Conservation (phyloP, 768 basidiomycete genomes). For the Leucogyrophana mollusca region DNA sequence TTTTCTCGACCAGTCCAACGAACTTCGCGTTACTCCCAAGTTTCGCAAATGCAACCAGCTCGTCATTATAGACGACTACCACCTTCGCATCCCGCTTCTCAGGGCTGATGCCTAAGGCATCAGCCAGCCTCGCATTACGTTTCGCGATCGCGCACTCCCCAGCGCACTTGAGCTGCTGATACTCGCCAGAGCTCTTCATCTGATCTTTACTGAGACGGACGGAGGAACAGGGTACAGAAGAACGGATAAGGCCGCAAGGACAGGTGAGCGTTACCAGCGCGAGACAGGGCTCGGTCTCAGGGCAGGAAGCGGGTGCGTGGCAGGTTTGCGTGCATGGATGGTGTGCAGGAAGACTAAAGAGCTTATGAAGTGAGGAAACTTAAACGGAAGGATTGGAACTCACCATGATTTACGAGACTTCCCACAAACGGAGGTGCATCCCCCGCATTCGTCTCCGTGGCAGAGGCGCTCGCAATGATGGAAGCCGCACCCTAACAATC, state of each 20-base stretch:
- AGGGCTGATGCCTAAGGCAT: slow-evolving; percentile 82
- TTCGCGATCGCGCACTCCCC: slow-evolving; percentile 83
- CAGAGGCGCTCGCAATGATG: slow-evolving; percentile 85
- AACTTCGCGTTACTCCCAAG: slow-evolving; percentile 57
- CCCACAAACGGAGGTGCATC: slow-evolving; percentile 75
- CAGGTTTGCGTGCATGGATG: slow-evolving; percentile 80
- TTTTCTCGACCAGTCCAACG: slow-evolving; percentile 70
- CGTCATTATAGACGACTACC: slow-evolving; percentile 56
- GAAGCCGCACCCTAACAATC: slow-evolving; percentile 79
- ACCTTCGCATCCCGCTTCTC: slow-evolving; percentile 40
- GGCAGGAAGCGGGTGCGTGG: slow-evolving; percentile 86
- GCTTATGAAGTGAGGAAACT: neutral
- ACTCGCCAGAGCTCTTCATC: slow-evolving; percentile 8
- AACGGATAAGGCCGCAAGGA: slow-evolving; percentile 80
- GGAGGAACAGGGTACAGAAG: slow-evolving; percentile 71
- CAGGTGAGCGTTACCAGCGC: slow-evolving; percentile 68
- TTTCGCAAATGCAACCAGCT: slow-evolving; percentile 59
- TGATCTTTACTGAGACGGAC: slow-evolving; percentile 28
- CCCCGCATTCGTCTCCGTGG: slow-evolving; percentile 80
- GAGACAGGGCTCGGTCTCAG: slow-evolving; percentile 77
- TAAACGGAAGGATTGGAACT: slow-evolving; percentile 19
- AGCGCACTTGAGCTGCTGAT: slow-evolving; percentile 64
- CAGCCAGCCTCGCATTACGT: slow-evolving; percentile 85
- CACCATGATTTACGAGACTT: slow-evolving; percentile 86
- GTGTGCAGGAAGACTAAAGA: slow-evolving; percentile 54